These are phyloP conservation scores for Paramecium biaurelia DNA, from an alignment of 73 alveolate species.

Conservation along the genomic window DNA sequence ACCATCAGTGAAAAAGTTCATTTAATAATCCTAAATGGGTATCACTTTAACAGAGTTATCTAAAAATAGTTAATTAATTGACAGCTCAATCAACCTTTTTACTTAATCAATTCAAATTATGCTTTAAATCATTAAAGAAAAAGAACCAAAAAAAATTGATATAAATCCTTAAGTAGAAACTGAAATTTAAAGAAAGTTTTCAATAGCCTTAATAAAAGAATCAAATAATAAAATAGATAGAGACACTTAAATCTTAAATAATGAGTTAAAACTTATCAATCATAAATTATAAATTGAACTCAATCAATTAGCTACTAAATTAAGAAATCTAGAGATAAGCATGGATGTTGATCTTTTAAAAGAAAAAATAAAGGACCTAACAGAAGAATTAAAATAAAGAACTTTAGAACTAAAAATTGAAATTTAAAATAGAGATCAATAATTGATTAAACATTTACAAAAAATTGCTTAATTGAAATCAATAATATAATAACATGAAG, in stretches of 20 bases:
- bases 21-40: neutral
- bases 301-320: neutral
- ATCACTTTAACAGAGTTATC: neutral
- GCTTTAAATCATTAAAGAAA: neutral
- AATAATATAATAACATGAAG: constrained; percentile 7
- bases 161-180: neutral
- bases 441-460: neutral
- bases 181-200: neutral
- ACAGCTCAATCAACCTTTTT: neutral
- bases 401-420: neutral
- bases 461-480: constrained; percentile 31
- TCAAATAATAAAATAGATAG: neutral
- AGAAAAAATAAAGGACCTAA: neutral
- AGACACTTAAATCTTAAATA: constrained; percentile 15
- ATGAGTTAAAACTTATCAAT: neutral
- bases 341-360: neutral
- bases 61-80: neutral
- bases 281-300: neutral
- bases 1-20: neutral
- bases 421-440: constrained; percentile 23
- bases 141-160: neutral
- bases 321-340: constrained; percentile 39
- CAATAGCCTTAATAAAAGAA: neutral
- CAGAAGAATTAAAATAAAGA: neutral
- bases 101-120: neutral